Base-by-base conservation (phyloP, 306 rosid genomes). In the Quercus cerris region DNA sequence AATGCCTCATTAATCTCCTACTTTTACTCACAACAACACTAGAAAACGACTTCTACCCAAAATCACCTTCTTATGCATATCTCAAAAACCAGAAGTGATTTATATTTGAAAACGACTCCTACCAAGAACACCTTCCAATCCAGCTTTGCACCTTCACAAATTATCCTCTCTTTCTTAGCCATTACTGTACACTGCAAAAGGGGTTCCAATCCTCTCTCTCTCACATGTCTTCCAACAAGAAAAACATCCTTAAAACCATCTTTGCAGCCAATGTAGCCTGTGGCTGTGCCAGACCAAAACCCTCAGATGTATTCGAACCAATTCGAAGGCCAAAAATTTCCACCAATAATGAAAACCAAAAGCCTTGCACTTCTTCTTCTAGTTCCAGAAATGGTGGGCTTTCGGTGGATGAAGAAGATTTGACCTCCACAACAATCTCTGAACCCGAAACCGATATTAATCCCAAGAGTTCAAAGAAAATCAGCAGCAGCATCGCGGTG, bases 201-300 rank as follows among this genome's bases (percentile, higher is more conserved):
- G 18, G 8, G 5, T 1, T 38, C 41, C 33, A n/a, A 64, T 71
- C 57, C 62, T 55, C 76, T 23, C 7, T 13, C 51, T 52, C 61
- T 30, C 13, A 44, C 10, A 90, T 90, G 92, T 70, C 90, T 86
- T 81, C 87, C 78, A 79, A 62, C 41, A 86, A 83, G 73, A 88
- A 77, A 70, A 73, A 41, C 25, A 74, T 86, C 18, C 49, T 86
- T 2, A 77, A 76, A 79, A 80, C 87, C 18, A 23, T 90, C 5
- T 83, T 85, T 81, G 49, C 77, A 64, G 52, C 86, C 62, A 86
- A 74, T 59, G 86, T 80, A 61, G 82, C 84, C 23, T 88, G 91
- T 52, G 88, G 90, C 6, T 88, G 92, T 30, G 71, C 82, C 63
- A 81, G 71, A 49, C 9, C 84, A 15, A 86, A 83, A 71, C 63